Conservation (phyloP, 1,284 basidiomycete species). For the Melampsora occidentalis region DNA sequence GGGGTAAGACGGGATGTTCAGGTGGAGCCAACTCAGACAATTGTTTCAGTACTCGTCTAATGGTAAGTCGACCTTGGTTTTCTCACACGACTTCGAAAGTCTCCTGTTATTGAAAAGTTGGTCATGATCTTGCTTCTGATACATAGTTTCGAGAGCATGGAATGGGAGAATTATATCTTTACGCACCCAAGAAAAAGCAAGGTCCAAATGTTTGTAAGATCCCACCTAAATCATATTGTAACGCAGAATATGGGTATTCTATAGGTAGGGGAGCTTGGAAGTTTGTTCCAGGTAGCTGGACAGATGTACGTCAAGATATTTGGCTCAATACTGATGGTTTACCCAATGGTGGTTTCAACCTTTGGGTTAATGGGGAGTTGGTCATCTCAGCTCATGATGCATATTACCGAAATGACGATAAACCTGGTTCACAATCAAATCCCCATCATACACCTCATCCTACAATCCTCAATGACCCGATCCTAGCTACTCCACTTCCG, state of each 20-base stretch:
- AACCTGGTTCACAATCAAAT: background rate
- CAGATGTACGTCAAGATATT: constrained; percentile 46
- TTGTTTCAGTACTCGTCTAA: constrained; percentile 56
- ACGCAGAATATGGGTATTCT: constrained; percentile 46
- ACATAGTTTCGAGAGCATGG: constrained; percentile 47
- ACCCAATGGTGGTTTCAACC: constrained; percentile 32
- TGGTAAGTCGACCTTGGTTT: constrained; percentile 50
- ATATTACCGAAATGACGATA: background rate
- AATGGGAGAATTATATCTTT: constrained; percentile 62
- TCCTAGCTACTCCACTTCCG: background rate
- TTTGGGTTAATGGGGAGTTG: constrained; percentile 39
- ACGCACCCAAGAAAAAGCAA: constrained; percentile 46
- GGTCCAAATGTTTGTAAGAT: constrained; percentile 43
- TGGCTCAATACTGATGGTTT: constrained; percentile 44
- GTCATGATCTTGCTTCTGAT: background rate
- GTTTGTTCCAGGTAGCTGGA: constrained; percentile 45
- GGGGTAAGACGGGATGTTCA: constrained; percentile 54
- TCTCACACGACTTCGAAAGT: background rate
- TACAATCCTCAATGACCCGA: background rate
- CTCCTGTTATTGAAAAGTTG: background rate
- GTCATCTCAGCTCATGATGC: background rate
- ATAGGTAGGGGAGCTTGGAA: constrained; percentile 46
- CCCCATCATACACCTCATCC: background rate
- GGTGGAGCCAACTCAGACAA: constrained; percentile 54
- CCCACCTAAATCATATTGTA: constrained; percentile 45